phyloP scores from a whole-genome alignment of 768 basidiomycete species.

The Hemileccinum rubropunctum region DNA sequence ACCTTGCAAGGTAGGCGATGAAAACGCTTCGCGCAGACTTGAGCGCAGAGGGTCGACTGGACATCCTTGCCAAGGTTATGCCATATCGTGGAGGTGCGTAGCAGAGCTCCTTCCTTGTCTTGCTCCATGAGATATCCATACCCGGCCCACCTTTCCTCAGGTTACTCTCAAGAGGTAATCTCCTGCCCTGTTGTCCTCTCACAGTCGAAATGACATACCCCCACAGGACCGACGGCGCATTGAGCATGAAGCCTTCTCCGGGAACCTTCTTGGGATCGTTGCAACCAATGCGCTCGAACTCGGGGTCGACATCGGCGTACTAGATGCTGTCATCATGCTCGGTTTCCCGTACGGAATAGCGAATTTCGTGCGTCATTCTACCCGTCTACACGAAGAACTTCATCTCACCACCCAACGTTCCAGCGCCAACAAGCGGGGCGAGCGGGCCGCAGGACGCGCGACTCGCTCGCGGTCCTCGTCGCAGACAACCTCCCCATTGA shows the following conservation, averaged over 20 bases:
- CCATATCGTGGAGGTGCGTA: conserved; percentile 77
- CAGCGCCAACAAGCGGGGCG: conserved; percentile 89
- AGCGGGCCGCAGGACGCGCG: conserved; percentile 77
- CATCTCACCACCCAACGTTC: background rate
- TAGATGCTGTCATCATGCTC: conserved; percentile 88
- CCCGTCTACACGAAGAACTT: background rate
- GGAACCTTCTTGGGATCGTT: conserved; percentile 78
- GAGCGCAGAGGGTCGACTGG: conserved; percentile 69
- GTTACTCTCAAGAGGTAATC: conserved; percentile 69
- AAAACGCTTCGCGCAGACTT: conserved; percentile 70
- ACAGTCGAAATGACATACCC: background rate
- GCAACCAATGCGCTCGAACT: conserved; percentile 91
- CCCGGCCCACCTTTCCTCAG: conserved; percentile 31
- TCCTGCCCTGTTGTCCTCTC: background rate
- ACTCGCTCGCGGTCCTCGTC: conserved; percentile 74
- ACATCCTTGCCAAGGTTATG: conserved; percentile 74
- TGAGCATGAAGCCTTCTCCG: conserved; percentile 84
- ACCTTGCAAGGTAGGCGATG: conserved; percentile 58
- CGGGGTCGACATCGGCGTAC: conserved; percentile 85
- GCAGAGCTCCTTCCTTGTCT: background rate
- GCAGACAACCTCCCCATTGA: conserved; percentile 70
- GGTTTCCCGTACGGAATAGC: conserved; percentile 80
- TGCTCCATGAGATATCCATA: background rate
- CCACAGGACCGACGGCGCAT: conserved; percentile 75
- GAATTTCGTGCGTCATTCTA: conserved; percentile 59